Base-by-base conservation (phyloP, 2,329 filamentous ascomycete genomes). In the Paramyrothecium sp. region DNA sequence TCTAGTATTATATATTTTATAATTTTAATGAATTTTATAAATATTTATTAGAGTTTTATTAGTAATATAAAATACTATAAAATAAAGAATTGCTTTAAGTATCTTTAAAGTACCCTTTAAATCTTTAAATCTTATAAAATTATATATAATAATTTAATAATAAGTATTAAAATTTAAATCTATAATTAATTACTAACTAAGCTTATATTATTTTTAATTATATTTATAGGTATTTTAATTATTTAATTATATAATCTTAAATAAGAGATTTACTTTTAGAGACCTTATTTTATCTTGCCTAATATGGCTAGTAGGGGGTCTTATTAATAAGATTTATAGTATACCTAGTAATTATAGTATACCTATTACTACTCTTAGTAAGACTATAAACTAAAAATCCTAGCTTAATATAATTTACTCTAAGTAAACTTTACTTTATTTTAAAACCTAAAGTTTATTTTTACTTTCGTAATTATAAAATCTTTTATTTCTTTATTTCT, bases 21-120 rank as follows among this genome's bases (percentile, higher is more conserved):
- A n/a, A 59, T 57, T 57, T 54, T 53, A 57, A n/a, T n/a, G n/a
- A n/a, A n/a, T n/a, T n/a, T n/a, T 54, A 33, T 51, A 57, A 47
- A 30, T 57, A 57, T 26, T 48, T 56, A 54, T 46, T 41, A 41
- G 34, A 41, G n/a, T 41, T 41, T 11, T 11, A 11, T 11, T 41
- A n/a, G n/a, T n/a, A n/a, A n/a, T n/a, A n/a, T n/a, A n/a, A n/a
- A n/a, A n/a, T n/a, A n/a, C n/a, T n/a, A 41, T n/a, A 11, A 41
- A 41, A n/a, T 41, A 41, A 11, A 41, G n/a, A n/a, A n/a, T n/a
- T n/a, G n/a, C n/a, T n/a, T n/a, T 41, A 41, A 41, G 34, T 41
- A 41, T 11, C n/a, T 11, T n/a, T 41, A 41, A 41, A n/a, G 11
- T 41, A 41, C 11, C 11, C n/a, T 41, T 11, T 41, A 11, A 41